Conservation (phyloP, 2,329 filamentous ascomycete species). For the Amesomyces nigricolor region DNA sequence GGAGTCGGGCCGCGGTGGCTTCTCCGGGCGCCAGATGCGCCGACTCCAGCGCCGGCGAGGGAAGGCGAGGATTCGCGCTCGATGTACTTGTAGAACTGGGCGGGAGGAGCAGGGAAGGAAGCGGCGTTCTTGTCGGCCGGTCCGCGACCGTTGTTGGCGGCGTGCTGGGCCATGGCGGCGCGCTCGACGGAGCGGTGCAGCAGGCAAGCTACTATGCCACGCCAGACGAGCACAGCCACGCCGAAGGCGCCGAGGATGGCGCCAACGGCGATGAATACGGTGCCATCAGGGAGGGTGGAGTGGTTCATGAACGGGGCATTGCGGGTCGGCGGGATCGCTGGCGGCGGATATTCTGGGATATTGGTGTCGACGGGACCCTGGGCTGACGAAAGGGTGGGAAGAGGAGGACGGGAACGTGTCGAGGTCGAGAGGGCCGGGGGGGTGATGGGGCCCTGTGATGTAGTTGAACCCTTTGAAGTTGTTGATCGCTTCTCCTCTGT, state of each 20-base stretch:
- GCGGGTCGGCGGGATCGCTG: slow-evolving; percentile 74
- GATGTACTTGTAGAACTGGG: slow-evolving; percentile 60
- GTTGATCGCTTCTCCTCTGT: background rate
- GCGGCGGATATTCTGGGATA: slow-evolving; percentile 58
- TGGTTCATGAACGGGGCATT: slow-evolving; percentile 89
- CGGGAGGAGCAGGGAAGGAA: slow-evolving; percentile 50
- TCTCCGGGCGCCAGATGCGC: slow-evolving; percentile 47
- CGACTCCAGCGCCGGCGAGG: slow-evolving; percentile 40
- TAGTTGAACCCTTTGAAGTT: background rate
- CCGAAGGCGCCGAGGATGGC: slow-evolving; percentile 80
- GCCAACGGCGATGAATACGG: slow-evolving; percentile 92
- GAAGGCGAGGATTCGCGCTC: slow-evolving; percentile 54
- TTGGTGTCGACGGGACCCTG: slow-evolving; percentile 27
- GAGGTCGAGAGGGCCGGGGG: slow-evolving; percentile 16
- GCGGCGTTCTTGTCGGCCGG: slow-evolving; percentile 52
- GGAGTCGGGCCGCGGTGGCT: slow-evolving; percentile 48
- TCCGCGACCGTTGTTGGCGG: slow-evolving; percentile 43
- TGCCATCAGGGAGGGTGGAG: slow-evolving; percentile 80
- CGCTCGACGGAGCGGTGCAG: slow-evolving; percentile 86
- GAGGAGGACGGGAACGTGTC: slow-evolving; percentile 19
- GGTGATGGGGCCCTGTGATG: background rate
- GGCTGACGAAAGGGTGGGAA: slow-evolving; percentile 38
- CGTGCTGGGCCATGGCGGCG: slow-evolving; percentile 69
- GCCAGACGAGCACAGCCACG: slow-evolving; percentile 79
- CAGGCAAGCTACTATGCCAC: slow-evolving; percentile 79